Base-by-base conservation (phyloP, 2,329 filamentous ascomycete genomes). In the Colletotrichum sp. region DNA sequence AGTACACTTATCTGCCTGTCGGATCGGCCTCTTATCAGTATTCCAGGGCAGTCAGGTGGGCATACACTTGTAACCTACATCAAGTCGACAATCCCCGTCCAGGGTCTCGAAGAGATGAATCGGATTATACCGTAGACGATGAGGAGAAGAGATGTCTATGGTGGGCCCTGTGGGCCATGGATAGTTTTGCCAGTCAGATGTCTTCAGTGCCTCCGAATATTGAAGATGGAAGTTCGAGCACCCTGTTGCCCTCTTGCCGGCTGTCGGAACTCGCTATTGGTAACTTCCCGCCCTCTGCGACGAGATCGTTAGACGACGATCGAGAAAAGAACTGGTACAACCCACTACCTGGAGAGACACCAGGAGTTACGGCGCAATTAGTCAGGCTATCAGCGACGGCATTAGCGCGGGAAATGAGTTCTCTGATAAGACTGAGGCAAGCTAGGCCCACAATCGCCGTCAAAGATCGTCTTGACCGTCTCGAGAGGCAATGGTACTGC, bases 141-240 rank as follows among this genome's bases (percentile, higher is more conserved):
- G 64, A 66, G 30, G 65, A 55, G n/a, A 57, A 36, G n/a, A 44
- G 62, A 5, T 66, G 36, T 24, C 26, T 66, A 13, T 55, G 64
- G 64, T 66, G 64, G 64, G 36, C 64, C 4, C 6, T 68, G 10
- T 68, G 65, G 65, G 65, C 65, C 3, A 68, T 57, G 28, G 65
- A 68, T 16, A 18, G 10, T 18, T 68, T 55, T 44, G 16, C 34
- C n/a, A 55, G 65, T 9, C 65, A 68, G 10, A 57, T 57, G n/a
- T 57, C 18, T 13, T 34, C 28, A 6, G 18, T 68, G 18, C 65
- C 44, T 15, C 28, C 65, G 8, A 34, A 28, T 13, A 57, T 68
- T 15, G 65, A 68, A 22, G 44, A 68, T 13, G 44, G 55, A 28
- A 34, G 32, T 28, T 55, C 65, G 8, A 57, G 26, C 16, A 68